phyloP scores from a whole-genome alignment of 257 asterid genomes.

The Solanum bukasovii region DNA sequence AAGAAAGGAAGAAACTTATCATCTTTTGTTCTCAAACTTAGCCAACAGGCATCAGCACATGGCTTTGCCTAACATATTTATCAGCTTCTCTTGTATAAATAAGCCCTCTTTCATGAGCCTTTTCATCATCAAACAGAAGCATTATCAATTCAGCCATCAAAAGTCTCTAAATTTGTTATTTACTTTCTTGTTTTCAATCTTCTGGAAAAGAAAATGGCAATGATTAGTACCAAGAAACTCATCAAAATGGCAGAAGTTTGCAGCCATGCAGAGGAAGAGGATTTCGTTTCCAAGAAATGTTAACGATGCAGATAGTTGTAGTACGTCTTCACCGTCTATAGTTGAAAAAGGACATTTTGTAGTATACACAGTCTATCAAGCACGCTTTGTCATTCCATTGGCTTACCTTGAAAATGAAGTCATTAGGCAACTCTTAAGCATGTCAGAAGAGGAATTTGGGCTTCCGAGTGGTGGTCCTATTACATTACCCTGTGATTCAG shows the following conservation, averaged over 20 bases:
- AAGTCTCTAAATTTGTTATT: background rate
- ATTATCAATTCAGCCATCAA: background rate
- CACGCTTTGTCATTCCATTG: background rate
- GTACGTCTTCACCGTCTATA: background rate
- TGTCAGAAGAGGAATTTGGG: background rate
- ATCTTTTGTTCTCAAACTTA: background rate
- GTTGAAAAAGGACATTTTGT: background rate
- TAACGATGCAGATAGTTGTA: fast-evolving
- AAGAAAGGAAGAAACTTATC: background rate
- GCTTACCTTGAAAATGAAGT: background rate
- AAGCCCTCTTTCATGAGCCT: background rate
- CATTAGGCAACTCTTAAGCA: background rate
- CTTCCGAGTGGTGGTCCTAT: background rate
- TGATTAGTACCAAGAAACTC: background rate
- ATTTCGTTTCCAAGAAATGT: background rate
- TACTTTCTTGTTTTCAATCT: background rate
- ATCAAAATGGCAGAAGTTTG: background rate
- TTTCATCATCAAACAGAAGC: background rate
- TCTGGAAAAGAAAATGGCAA: background rate
- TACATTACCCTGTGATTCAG: background rate
- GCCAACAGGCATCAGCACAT: background rate
- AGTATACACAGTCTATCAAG: background rate
- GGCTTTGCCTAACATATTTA: background rate
- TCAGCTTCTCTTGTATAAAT: background rate
- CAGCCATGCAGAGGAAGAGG: background rate